Evolutionary conservation across 306 rosid genomes (phyloP).

Genomic region (Vachellia pachyceras): DNA sequence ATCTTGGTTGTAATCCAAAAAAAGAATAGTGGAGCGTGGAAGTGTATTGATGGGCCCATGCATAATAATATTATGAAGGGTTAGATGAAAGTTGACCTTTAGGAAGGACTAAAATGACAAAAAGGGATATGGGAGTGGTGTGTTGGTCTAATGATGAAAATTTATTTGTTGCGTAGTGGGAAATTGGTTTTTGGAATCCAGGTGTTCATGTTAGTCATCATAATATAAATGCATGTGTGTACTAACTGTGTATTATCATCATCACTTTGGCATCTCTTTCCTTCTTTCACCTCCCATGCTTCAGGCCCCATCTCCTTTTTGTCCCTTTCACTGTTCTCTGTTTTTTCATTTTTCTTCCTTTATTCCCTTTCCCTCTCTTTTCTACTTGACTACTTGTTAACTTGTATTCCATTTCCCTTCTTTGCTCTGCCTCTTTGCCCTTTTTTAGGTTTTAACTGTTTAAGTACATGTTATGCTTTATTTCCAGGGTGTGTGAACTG

Average conservation of each 20-base stretch:
- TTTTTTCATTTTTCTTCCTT: conserved; percentile 9
- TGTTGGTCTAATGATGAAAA: conserved; percentile 54
- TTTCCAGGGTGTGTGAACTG: not conserved
- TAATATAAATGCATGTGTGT: conserved; percentile 50
- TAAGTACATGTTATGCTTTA: not conserved
- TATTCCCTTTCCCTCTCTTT: conserved; percentile 9
- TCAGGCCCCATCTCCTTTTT: conserved; percentile 54
- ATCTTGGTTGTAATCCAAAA: conserved; percentile 32
- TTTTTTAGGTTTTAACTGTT: not conserved
- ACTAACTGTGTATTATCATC: conserved; percentile 5
- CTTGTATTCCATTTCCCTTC: conserved; percentile 5
- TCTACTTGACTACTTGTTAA: not conserved
- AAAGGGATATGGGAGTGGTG: conserved; percentile 45
- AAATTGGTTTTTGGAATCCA: conserved; percentile 53
- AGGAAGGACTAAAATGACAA: conserved; percentile 54
- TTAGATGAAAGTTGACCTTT: conserved; percentile 58
- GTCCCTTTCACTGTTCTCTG: conserved; percentile 46
- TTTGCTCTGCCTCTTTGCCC: not conserved
- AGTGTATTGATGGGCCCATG: conserved; percentile 12
- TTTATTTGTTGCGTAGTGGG: conserved; percentile 54
- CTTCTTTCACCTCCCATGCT: conserved; percentile 41
- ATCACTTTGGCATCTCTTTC: conserved; percentile 37
- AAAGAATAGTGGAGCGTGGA: conserved; percentile 29
- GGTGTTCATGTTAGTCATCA: conserved; percentile 54
- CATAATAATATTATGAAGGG: not conserved